Base-by-base conservation (phyloP, 163 green algal genomes). In the Volvox carteri region DNA sequence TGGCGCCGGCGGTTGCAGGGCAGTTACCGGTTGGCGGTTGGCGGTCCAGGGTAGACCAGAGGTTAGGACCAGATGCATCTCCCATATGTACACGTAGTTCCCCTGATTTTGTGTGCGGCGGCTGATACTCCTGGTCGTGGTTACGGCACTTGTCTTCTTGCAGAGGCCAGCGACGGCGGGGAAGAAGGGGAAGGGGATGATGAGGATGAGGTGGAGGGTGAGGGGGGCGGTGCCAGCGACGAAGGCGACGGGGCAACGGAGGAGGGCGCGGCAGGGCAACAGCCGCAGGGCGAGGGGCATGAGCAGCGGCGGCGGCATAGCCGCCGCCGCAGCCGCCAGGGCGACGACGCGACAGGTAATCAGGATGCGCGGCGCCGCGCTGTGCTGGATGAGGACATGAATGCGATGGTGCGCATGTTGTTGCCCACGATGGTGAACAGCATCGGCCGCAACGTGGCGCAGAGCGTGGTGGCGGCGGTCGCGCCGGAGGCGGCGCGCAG, bases 331-430 rank as follows among this genome's bases (percentile, higher is more conserved):
- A 65, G 58, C 3, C 62, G 21, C 30, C 37, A 16, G 33, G 44
- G 1, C 62, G 62, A 30, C n/a, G 77, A 56, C 39, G 41, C 62
- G 28, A 44, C 62, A 30, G 30, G 0, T 1, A 19, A n/a, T 23
- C 5, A 14, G 56, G 14, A 28, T 19, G 18, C 25, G 11, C 28
- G 30, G 41, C 50, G 44, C 39, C 58, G 62, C 30, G 79, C 62
- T 1, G 79, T 16, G 1, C 14, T 86, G 44, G 79, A 86, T 4
- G 79, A 65, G 25, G 62, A 78, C 42, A 78, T 86, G 79, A 68
- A 1, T 30, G 60, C 79, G n/a, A 78, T 86, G n/a, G 23, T 75
- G n/a, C 79, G 79, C 14, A 52, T 77, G 79, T 16, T 86, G 60
- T 9, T 86, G 62, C 79, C 79, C 23, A 33, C 79, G 44, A 86